A percentile compares a stretch with the other conserved stretches of the same genome.
These are phyloP conservation scores for Massospora cicadina DNA, from an alignment of 371 early-diverging fungal species.

Conservation along the genomic window DNA sequence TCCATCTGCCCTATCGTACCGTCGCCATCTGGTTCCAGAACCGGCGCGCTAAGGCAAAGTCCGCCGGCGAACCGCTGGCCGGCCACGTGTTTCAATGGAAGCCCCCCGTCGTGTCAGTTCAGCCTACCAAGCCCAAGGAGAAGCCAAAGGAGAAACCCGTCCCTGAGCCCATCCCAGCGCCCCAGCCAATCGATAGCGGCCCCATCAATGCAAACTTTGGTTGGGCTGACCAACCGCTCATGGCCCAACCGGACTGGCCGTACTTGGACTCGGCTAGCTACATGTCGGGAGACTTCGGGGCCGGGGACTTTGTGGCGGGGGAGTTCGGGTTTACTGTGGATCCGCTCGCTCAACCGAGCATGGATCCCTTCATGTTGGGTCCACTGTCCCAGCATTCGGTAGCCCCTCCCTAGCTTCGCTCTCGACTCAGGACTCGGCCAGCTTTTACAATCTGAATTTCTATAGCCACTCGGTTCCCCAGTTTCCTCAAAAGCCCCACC, in stretches of 20 bases:
- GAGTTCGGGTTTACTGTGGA: too few species aligned
- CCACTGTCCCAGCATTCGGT: not conserved
- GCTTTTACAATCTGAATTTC: not conserved
- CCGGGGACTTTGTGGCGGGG: not conserved
- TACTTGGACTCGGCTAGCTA: not conserved
- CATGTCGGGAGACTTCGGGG: not conserved
- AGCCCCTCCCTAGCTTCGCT: not conserved
- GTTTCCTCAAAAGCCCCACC: not conserved
- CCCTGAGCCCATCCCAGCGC: not conserved
- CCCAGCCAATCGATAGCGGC: too few species aligned
- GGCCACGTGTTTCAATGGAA: conserved; percentile 10
- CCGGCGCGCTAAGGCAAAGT: conserved; percentile 82
- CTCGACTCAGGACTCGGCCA: not conserved
- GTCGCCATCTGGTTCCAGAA: conserved; percentile 99
- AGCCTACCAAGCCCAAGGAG: not conserved
- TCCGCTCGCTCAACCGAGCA: not conserved
- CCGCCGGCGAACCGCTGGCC: conserved; percentile 2
- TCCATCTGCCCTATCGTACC: conserved; percentile 81
- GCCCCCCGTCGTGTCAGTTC: conserved; percentile 2
- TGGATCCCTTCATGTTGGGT: not conserved
- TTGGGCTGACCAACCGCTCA: not conserved
- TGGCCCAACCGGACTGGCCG: not conserved
- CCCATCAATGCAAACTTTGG: too few species aligned
- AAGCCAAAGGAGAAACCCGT: not conserved
- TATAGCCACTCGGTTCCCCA: not conserved